Evolutionary conservation across 129 eudicot species (phyloP).

Genomic region (Scalesia atractyloides): DNA sequence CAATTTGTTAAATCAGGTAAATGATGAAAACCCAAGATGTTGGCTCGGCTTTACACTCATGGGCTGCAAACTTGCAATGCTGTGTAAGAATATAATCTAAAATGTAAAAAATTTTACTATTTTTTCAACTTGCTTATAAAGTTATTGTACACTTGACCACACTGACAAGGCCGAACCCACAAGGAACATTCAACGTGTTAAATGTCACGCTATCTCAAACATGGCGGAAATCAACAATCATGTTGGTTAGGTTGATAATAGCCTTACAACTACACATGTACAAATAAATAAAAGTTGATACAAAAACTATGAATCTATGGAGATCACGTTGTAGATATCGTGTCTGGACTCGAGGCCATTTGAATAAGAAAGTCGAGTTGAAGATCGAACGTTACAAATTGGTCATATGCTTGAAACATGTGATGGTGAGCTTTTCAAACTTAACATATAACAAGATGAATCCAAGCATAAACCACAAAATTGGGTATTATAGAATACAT

Average conservation of each 20-base stretch:
- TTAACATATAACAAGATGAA: neutral
- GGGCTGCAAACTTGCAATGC: too few species aligned
- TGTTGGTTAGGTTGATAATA: slow-evolving; percentile 44
- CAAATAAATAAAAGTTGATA: neutral
- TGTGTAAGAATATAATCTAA: neutral
- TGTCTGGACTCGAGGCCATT: neutral
- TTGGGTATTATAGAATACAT: neutral
- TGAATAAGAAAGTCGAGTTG: neutral
- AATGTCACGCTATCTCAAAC: slow-evolving; percentile 47
- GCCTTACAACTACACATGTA: neutral
- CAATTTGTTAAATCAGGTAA: too few species aligned
- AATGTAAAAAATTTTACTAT: neutral
- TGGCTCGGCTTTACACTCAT: too few species aligned
- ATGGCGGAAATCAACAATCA: slow-evolving; percentile 27
- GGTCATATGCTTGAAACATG: neutral
- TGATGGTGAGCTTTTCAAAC: neutral
- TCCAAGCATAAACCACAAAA: neutral
- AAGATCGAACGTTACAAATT: neutral
- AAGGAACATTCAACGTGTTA: slow-evolving; percentile 54
- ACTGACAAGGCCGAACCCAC: slow-evolving; percentile 63
- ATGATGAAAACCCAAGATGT: too few species aligned
- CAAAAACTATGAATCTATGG: neutral
- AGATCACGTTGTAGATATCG: neutral
- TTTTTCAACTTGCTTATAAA: neutral
- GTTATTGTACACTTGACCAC: slow-evolving; percentile 22